These are phyloP conservation scores for Bromus sterilis DNA, from an alignment of 176 grass and related monocot genomes.

Conservation along the genomic window DNA sequence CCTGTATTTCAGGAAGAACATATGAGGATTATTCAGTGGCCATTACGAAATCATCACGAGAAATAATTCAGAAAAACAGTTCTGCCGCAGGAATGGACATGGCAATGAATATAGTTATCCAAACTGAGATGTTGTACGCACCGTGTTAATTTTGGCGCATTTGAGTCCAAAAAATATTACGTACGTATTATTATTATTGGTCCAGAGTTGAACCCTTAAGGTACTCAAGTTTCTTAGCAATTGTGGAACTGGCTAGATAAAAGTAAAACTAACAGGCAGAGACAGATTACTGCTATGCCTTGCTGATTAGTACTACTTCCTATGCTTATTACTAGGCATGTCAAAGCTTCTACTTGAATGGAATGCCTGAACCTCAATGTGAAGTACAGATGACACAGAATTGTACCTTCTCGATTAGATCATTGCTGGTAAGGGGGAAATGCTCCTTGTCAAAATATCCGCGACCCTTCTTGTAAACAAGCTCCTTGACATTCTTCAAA, in stretches of 20 bases:
- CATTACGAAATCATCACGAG: background rate
- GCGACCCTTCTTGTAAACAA: conserved; percentile 80
- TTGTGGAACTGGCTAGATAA: background rate
- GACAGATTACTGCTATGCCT: background rate
- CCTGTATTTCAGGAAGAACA: conserved; percentile 6
- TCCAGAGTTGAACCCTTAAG: background rate
- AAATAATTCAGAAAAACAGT: background rate
- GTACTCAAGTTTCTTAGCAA: background rate
- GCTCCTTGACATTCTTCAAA: conserved; percentile 85
- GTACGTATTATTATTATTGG: background rate
- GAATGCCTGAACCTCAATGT: background rate
- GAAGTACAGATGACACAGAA: background rate
- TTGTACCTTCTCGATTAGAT: conserved; percentile 86
- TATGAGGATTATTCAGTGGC: background rate
- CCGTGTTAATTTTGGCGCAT: background rate
- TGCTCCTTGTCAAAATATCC: conserved; percentile 58
- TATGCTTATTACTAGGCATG: background rate
- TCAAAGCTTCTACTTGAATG: background rate
- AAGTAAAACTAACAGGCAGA: background rate
- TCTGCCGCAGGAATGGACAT: background rate
- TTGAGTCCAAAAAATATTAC: background rate
- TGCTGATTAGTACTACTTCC: background rate
- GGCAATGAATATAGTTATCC: background rate
- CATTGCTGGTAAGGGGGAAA: conserved; percentile 84
- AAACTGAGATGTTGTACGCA: background rate